Conservation (phyloP, 139 green algal species). For the Chlorella sp. region DNA sequence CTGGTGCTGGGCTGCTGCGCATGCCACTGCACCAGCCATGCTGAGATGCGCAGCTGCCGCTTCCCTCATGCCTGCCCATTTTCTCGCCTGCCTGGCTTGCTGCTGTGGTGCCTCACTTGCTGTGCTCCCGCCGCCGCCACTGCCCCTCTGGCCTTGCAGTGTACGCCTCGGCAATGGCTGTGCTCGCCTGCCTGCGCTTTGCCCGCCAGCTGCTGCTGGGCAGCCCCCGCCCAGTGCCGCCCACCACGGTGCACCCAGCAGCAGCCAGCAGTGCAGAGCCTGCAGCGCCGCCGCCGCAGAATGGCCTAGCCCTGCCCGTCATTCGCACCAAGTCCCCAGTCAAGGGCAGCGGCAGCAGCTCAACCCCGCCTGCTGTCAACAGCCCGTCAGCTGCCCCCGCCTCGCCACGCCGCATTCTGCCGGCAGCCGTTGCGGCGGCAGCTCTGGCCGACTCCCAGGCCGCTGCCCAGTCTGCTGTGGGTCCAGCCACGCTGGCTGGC, state of each 20-base stretch:
- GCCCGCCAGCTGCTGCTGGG: conserved; percentile 10
- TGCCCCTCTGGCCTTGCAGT: not conserved
- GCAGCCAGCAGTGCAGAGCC: not conserved
- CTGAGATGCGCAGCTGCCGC: not conserved
- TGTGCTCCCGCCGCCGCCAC: too few species aligned
- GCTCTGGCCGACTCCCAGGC: not conserved
- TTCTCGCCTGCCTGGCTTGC: too few species aligned
- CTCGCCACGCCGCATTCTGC: not conserved
- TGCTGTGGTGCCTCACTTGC: too few species aligned
- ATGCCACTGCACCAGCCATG: not conserved
- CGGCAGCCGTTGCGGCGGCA: not conserved
- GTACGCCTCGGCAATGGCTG: not conserved
- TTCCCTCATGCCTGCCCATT: too few species aligned
- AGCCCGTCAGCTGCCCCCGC: not conserved
- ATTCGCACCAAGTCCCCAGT: not conserved
- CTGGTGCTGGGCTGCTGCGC: not conserved
- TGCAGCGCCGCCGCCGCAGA: not conserved
- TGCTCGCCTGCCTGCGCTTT: conserved; percentile 11
- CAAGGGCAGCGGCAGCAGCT: not conserved
- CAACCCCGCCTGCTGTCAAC: not conserved
- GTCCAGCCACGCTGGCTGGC: not conserved
- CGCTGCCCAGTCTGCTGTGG: not conserved
- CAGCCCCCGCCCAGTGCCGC: not conserved
- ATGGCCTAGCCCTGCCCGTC: not conserved
- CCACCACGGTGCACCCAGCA: not conserved